Percentiles rank a stretch among this genome's conserved stretches.
phyloP scores from a whole-genome alignment of 345 rosid genomes.

The Euclidium syriacum region DNA sequence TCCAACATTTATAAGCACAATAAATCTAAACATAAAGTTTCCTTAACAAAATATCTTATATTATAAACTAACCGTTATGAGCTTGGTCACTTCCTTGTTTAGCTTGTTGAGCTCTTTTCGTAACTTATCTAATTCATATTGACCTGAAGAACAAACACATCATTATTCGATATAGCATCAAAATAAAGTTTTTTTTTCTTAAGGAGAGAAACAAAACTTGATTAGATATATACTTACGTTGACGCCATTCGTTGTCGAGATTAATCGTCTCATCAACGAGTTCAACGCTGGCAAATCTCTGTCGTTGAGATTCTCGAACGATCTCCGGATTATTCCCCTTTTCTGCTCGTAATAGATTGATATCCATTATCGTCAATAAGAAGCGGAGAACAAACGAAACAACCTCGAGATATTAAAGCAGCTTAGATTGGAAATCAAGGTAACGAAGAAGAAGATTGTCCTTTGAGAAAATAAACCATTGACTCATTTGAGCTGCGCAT shows the following conservation, averaged over 20 bases:
- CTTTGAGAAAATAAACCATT: too few species aligned
- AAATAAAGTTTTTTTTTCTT: background rate
- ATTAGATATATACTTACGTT: slow-evolving; percentile 36
- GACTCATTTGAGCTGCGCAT: too few species aligned
- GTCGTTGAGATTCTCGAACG: slow-evolving; percentile 71
- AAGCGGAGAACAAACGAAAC: too few species aligned
- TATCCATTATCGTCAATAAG: too few species aligned
- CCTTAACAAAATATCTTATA: too few species aligned
- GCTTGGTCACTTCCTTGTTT: slow-evolving; percentile 65
- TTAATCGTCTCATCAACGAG: slow-evolving; percentile 64
- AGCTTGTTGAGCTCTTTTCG: slow-evolving; percentile 67
- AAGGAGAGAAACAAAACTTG: background rate
- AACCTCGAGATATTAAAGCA: too few species aligned
- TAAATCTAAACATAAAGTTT: background rate
- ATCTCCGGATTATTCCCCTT: slow-evolving; percentile 70
- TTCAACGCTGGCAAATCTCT: slow-evolving; percentile 57
- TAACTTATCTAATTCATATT: slow-evolving; percentile 56
- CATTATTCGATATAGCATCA: background rate
- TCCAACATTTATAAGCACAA: too few species aligned
- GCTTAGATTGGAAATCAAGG: too few species aligned
- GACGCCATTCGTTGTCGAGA: slow-evolving; percentile 83
- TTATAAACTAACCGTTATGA: slow-evolving; percentile 63
- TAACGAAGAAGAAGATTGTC: too few species aligned
- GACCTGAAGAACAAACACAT: slow-evolving; percentile 49
- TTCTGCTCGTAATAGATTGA: slow-evolving; percentile 68